Evolutionary conservation across 2,329 filamentous ascomycete genomes (phyloP).

Genomic region (Fusarium haematococcum): DNA sequence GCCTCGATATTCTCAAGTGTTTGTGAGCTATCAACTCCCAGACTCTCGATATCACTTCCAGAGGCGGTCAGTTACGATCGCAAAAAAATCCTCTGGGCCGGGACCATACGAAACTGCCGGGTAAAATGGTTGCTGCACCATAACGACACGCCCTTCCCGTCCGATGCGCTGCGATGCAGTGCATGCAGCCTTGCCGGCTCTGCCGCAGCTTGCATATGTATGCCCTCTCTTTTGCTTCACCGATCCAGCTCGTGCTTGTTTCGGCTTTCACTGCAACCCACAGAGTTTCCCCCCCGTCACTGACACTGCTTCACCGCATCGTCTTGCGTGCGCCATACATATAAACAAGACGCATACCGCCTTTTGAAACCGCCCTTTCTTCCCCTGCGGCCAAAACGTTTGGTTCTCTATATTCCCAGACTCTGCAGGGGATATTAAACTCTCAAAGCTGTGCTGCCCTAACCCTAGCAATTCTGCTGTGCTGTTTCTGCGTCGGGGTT

Average conservation of each 20-base stretch:
- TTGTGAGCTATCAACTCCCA: constrained; percentile 31
- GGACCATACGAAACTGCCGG: neutral
- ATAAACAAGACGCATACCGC: constrained; percentile 29
- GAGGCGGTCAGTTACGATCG: constrained; percentile 31
- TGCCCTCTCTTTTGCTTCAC: constrained; percentile 23
- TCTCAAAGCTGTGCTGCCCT: constrained; percentile 12
- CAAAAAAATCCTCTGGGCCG: neutral
- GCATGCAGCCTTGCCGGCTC: constrained; percentile 33
- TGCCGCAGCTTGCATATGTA: constrained; percentile 20
- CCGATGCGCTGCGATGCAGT: neutral
- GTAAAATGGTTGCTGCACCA: constrained; percentile 1
- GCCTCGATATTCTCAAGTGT: neutral
- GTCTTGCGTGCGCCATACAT: constrained; percentile 14
- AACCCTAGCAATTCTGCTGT: constrained; percentile 7
- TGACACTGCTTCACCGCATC: constrained; percentile 30
- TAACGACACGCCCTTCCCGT: constrained; percentile 28
- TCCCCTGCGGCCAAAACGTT: neutral
- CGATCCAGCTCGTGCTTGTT: constrained; percentile 30
- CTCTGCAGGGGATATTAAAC: neutral
- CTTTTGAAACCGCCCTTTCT: constrained; percentile 32
- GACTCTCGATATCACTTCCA: constrained; percentile 18
- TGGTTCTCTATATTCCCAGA: neutral
- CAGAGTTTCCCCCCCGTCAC: neutral
- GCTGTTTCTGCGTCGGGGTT: constrained; percentile 27
- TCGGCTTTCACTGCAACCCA: constrained; percentile 8